Base-by-base conservation (phyloP, 83 land plant genomes). In the Larix sibirica region DNA sequence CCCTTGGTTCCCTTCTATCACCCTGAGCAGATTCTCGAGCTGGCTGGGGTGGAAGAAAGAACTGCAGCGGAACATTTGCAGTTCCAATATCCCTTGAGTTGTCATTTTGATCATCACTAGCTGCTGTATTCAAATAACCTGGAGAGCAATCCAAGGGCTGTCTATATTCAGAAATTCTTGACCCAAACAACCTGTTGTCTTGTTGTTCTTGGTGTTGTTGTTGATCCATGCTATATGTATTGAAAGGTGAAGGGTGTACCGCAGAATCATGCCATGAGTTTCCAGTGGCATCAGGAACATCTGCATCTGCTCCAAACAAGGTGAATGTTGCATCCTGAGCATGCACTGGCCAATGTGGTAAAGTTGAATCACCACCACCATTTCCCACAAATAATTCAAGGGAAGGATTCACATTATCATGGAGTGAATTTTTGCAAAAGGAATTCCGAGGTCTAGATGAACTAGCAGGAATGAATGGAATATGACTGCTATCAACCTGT, bases 31-130 rank as follows among this genome's bases (percentile, higher is more conserved):
- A 68, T 10, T 71, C 86, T 70, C 89, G 90, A 31, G 91, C 91
- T 10, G 97, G 96, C 54, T 87, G 88, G 61, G 91, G 89, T n/a
- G 99, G 98, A 80, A 98, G 92, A 85, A 98, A 96, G 17, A 91
- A 87, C 77, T 90, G 94, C 82, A 96, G 87, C 18, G 95, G 84
- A 2, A 95, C 91, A 62, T 95, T 96, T 67, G 85, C 84, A 58
- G 89, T 82, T 70, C 83, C 90, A 85, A 85, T 87, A 28, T 86
- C 79, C 79, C 88, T 74, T 3, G 91, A 88, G 84, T 91, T 88
- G 62, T 93, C 92, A 58, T 91, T 77, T 81, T 18, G 63, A 62
- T 88, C 87, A 78, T 79, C 90, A 84, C 83, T 87, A n/a, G 82
- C 66, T 56, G 85, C 92, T 71, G 79, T 26, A 81, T 79, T 83